Base-by-base conservation (phyloP, 306 rosid species). In the Castanospermum australe region DNA sequence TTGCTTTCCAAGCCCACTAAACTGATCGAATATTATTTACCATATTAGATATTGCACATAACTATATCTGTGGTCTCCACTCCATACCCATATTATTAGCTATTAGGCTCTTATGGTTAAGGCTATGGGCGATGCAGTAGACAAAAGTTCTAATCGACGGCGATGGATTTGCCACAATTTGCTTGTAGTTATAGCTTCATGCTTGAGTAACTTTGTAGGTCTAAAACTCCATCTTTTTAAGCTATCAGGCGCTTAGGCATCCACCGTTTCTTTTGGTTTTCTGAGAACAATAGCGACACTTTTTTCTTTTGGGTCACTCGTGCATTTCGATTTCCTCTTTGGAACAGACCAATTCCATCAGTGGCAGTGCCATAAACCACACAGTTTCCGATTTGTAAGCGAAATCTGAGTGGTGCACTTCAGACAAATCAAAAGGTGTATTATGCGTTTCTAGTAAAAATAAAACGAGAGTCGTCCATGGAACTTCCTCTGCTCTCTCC, bases 1-100 rank as follows among this genome's bases (percentile, higher is more conserved):
- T 78, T 72, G 75, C 82, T 85, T 87, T 80, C 81, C 64, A 56
- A 77, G 56, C 67, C 67, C 79, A 57, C 79, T 73, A 15, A 39
- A 8, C 20, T 6, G 38, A 8, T 18, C 47, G 22, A 60, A 60
- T 59, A 45, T 30, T 15, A 21, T 41, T 69, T 45, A 44, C 39
- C 39, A 30, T 8, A 69, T 47, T 20, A 3, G 1, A 25, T 35
- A 71, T 65, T 65, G 33, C 20, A 41, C 18, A 38, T 64, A 45
- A 13, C 30, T 25, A 24, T 25, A 5, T 67, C 5, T 17, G 25
- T 22, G 57, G 6, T 41, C 73, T 50, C 67, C 72, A 67, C 38
- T 35, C 51, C 51, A 67, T 44, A 83, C 52, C 39, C 70, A 24
- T 35, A 33, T 39, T 32, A 20, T 39, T 32, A 20, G 51, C 32